A percentile compares a stretch with the other conserved stretches of the same genome.
Conservation (phyloP, 2,329 filamentous ascomycete species). For the Diaporthe aspalathi region DNA sequence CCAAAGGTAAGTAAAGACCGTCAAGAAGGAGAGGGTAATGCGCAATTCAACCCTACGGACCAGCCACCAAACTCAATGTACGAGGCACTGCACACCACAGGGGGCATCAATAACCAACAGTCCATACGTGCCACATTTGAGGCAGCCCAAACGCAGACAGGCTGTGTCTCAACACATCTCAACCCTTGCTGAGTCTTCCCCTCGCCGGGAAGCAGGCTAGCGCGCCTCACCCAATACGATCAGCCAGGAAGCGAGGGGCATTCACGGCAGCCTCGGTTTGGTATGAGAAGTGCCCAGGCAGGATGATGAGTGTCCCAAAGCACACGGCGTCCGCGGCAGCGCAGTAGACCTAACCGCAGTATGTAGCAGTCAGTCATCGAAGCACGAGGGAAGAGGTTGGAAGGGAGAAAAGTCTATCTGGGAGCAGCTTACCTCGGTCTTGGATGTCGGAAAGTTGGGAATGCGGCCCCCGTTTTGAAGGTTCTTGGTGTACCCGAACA, state of each 20-base stretch:
- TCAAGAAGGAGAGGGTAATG: no score
- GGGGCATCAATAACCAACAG: neutral
- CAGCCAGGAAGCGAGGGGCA: constrained; percentile 13
- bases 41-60: no score
- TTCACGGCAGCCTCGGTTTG: neutral
- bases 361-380: no score
- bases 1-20: no score
- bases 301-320: constrained; percentile 50
- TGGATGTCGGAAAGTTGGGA: constrained; percentile 50
- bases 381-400: no score
- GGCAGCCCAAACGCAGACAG: no score
- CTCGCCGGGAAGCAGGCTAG: neutral
- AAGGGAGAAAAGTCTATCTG: no score
- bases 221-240: neutral
- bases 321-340: constrained; percentile 51
- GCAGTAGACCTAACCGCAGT: constrained; percentile 49
- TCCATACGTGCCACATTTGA: neutral
- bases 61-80: neutral
- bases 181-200: no score
- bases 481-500: constrained; percentile 58
- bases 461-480: constrained; percentile 54
- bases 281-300: constrained; percentile 48
- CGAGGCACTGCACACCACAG: neutral
- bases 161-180: neutral
- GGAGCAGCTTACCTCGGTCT: constrained; percentile 42